phyloP scores from a whole-genome alignment of 495 filamentous ascomycete genomes.

The Penicillium cataractarum region DNA sequence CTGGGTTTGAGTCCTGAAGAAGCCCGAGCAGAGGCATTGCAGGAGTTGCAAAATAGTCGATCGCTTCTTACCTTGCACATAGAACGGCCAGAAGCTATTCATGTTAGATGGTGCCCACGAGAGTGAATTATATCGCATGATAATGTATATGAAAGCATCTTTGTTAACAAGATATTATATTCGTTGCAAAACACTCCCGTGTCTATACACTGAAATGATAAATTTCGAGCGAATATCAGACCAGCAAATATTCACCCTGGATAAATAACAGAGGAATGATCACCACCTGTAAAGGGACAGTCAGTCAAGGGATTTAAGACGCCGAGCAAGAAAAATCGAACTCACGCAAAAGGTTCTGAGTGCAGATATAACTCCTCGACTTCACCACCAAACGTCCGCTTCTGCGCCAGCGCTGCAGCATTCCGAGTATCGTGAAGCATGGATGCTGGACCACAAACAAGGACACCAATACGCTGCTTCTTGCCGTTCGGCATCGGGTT shows the following conservation, averaged over 20 bases:
- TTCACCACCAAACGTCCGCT: conserved; percentile 38
- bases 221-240: not conserved
- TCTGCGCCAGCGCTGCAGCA: conserved; percentile 51
- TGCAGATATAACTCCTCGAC: conserved; percentile 57
- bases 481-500: conserved; percentile 17
- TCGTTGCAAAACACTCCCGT: too few species aligned
- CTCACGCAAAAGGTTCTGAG: conserved; percentile 56
- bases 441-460: conserved; percentile 54
- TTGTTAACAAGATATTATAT: too few species aligned
- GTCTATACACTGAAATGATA: not conserved
- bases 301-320: too few species aligned
- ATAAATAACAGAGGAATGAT: not conserved
- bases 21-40: not conserved
- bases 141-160: too few species aligned
- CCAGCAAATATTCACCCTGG: not conserved
- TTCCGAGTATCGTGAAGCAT: conserved; percentile 55
- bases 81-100: not conserved
- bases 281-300: not conserved
- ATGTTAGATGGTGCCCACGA: not conserved
- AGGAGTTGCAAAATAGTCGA: not conserved
- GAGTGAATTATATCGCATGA: too few species aligned
- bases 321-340: too few species aligned
- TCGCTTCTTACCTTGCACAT: not conserved
- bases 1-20: not conserved
- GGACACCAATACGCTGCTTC: conserved; percentile 44